phyloP scores from a whole-genome alignment of 768 basidiomycete genomes.

The Termitomyces sp. region DNA sequence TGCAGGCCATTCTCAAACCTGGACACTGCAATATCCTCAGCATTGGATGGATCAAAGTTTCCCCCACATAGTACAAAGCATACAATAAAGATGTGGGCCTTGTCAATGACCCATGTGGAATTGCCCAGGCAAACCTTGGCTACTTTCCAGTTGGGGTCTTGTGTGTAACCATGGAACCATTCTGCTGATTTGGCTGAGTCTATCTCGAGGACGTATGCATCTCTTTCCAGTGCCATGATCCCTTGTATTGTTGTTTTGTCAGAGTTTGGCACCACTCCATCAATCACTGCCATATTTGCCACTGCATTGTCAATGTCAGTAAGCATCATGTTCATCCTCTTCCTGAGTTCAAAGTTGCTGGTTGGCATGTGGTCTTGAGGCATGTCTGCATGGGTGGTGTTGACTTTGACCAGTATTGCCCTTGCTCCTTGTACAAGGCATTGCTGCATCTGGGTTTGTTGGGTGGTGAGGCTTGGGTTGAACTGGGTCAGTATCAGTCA shows the following conservation, averaged over 20 bases:
- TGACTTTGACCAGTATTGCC: not conserved
- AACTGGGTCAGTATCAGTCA: not conserved
- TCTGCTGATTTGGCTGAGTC: not conserved
- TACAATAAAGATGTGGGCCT: no score
- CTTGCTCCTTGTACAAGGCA: not conserved
- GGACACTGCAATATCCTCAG: not conserved
- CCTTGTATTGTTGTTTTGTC: not conserved
- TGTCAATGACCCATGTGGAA: not conserved
- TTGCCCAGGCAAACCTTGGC: not conserved
- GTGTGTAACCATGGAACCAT: not conserved
- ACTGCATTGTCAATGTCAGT: not conserved
- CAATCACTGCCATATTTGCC: not conserved
- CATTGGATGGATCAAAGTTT: not conserved
- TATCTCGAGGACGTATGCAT: not conserved
- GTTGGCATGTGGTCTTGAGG: not conserved
- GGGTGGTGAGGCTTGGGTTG: not conserved
- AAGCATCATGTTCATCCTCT: not conserved
- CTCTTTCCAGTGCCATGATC: not conserved
- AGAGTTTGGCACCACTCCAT: not conserved
- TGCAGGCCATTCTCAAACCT: not conserved
- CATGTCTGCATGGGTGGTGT: not conserved
- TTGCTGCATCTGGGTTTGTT: slow-evolving; percentile 6
- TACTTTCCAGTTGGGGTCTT: not conserved
- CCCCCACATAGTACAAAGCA: not conserved
- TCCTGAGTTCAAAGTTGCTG: not conserved